Base-by-base conservation (phyloP, 768 basidiomycete species). In the Neoboletus subvelutipes region DNA sequence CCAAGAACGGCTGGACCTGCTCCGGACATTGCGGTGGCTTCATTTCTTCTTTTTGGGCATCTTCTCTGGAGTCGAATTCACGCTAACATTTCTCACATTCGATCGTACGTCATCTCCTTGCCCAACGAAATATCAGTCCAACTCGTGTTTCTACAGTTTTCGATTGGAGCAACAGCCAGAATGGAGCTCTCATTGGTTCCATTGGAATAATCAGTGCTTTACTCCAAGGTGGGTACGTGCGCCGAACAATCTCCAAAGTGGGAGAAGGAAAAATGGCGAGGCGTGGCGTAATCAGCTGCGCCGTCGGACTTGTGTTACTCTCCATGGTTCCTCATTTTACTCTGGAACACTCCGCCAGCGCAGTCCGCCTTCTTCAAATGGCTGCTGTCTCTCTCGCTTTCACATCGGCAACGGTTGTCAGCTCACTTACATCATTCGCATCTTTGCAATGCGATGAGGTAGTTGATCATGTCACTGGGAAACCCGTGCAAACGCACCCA, bases 1-100 rank as follows among this genome's bases (percentile, higher is more conserved):
- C 15, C 75, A 82, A 62, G 73, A 82, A 53, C 82, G 91, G 34
- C 73, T 92, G 52, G 58, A 67, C 24, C 68, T 80, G 26, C 81
- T 98, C 50, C 78, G 76, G 62, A 69, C 76, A 10, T 76, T 95
- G 43, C 85, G 87, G 39, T 73, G 75, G 43, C 70, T 91, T 17
- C 95, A 98, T 70, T 88, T 94, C 69, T 71, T 86, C 45, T 99
- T 98, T 77, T 76, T 98, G 57, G 83, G 87, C 51, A 70, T 96
- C 49, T 98, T 99, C 73, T 95, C 95, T 2, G 96, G 95, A 13
- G 84, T 97, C 49, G 96, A 99, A 70, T 98, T 98, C 73, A 99
- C 96, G 0, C 78, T 99, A 22, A 96, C 94, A 0, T 98, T 98
- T 79, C 77, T 98, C 46, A 97, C 90, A 2, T 94, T 92, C 65